Base-by-base conservation (phyloP, 768 basidiomycete genomes). In the Rossbeevera mucosa region DNA sequence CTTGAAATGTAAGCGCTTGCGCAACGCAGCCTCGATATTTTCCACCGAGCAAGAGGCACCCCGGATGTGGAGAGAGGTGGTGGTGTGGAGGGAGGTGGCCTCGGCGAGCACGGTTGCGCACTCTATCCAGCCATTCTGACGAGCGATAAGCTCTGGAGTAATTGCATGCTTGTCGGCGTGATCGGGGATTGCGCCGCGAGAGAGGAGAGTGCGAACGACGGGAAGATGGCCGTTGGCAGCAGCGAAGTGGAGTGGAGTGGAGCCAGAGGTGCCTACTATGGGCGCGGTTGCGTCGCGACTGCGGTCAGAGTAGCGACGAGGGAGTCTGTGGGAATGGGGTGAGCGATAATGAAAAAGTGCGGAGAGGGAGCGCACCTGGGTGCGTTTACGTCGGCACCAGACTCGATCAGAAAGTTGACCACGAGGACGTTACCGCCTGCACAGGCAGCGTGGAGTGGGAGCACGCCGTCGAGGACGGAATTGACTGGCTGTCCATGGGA, bases 331-430 rank as follows among this genome's bases (percentile, higher is more conserved):
- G 31, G 50, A 5, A n/a, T n/a, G 3, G 49, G 20, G 53, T 58
- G 54, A 54, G 59, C 48, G 58, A 54, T 38, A 30, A 48, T 1
- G 50, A 18, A 45, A 2, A 28, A 33, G 46, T 43, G 51, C 40
- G 55, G 50, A 14, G 65, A 26, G 45, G 54, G 18, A 51, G 67
- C 80, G 54, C 48, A 90, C 89, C 94, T 83, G 48, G 92, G 87
- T 4, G 94, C 94, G 71, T 98, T 98, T 26, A 97, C 95, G 66
- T 99, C 96, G n/a, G 96, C 96, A 20, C 96, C 95, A 52, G 84
- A 76, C 55, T 96, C 91, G 63, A 99, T 88, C 43, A 99, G 74
- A 57, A 94, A 77, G 62, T 83, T 81, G 36, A 98, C 93, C 41
- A 97, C 89, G 52, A 85, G 80, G 51, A 88, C 90, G 64, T 83